These are phyloP conservation scores for Umbelopsis vinacea DNA, from an alignment of 192 early-diverging fungal genomes.

Conservation along the genomic window DNA sequence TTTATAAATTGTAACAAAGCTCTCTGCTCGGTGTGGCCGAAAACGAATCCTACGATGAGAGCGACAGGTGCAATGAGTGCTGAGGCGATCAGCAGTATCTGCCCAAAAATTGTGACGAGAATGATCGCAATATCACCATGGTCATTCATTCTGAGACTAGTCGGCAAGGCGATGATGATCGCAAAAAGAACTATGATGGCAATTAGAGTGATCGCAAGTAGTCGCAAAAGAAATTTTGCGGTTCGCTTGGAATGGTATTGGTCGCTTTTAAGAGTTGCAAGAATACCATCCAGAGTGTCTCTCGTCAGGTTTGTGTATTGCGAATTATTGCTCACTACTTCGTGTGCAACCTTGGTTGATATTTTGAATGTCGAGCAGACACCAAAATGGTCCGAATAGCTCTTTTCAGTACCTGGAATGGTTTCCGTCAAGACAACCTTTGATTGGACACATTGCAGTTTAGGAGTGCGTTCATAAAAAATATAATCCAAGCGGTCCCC, in stretches of 20 bases:
- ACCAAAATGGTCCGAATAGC: constrained; percentile 58
- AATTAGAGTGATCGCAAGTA: background rate
- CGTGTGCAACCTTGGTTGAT: background rate
- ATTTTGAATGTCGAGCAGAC: constrained; percentile 51
- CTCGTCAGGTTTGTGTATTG: background rate
- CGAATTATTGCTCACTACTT: background rate
- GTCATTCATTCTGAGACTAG: background rate
- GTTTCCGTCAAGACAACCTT: constrained; percentile 34
- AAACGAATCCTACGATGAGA: constrained; percentile 40
- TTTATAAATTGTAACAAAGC: constrained; percentile 22
- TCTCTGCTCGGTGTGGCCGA: constrained; percentile 27
- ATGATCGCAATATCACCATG: background rate
- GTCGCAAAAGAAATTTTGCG: background rate
- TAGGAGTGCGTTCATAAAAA: constrained; percentile 49
- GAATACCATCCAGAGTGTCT: background rate
- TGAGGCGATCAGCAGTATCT: constrained; percentile 1
- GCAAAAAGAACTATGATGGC: constrained; percentile 2
- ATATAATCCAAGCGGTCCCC: constrained; percentile 61
- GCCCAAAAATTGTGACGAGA: constrained; percentile 5
- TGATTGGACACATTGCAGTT: constrained; percentile 41
- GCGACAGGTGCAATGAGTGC: constrained; percentile 1
- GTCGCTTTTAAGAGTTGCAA: constrained; percentile 2
- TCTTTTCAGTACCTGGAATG: constrained; percentile 33
- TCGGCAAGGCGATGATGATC: constrained; percentile 13
- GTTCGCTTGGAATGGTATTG: background rate